Conservation (phyloP, 257 asterid genomes). For the Orobanche coerulescens region DNA sequence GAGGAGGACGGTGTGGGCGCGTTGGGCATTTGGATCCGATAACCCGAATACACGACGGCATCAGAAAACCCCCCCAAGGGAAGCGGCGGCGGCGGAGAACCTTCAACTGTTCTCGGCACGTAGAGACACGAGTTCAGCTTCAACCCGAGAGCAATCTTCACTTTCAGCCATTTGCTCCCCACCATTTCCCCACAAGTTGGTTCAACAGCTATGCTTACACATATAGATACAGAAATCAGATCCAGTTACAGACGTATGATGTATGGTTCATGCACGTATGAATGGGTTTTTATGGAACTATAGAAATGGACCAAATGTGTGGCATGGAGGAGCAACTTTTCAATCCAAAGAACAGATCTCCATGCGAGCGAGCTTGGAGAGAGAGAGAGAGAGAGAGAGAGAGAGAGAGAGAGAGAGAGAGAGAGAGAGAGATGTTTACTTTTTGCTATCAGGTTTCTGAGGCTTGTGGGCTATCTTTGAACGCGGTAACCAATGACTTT, state of each 20-base stretch:
- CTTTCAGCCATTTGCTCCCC: conserved; percentile 75
- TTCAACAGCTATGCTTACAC: conserved; percentile 14
- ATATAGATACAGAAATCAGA: background rate
- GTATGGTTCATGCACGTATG: too few species aligned
- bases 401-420: conserved; percentile 1
- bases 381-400: background rate
- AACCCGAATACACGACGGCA: conserved; percentile 32
- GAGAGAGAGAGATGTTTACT: background rate
- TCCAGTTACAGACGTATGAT: too few species aligned
- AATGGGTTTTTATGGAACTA: too few species aligned
- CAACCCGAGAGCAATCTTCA: conserved; percentile 53
- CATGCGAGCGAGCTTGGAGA: conserved; percentile 19
- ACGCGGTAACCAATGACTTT: conserved; percentile 62
- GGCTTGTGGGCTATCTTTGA: conserved; percentile 39
- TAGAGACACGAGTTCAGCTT: conserved; percentile 50
- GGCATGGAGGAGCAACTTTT: conserved; percentile 1
- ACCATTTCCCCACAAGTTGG: conserved; percentile 34
- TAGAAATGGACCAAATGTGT: too few species aligned
- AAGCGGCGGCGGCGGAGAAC: conserved; percentile 25
- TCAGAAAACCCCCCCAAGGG: conserved; percentile 31
- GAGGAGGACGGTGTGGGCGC: conserved; percentile 78
- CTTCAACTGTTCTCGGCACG: conserved; percentile 42
- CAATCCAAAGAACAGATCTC: conserved; percentile 27
- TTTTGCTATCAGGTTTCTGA: conserved; percentile 25
- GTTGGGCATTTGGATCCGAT: conserved; percentile 39